Evolutionary conservation across 1,139 yeast species (phyloP), one percentile per base, ranked within the genome.

Genomic region (Diutina rugosa): DNA sequence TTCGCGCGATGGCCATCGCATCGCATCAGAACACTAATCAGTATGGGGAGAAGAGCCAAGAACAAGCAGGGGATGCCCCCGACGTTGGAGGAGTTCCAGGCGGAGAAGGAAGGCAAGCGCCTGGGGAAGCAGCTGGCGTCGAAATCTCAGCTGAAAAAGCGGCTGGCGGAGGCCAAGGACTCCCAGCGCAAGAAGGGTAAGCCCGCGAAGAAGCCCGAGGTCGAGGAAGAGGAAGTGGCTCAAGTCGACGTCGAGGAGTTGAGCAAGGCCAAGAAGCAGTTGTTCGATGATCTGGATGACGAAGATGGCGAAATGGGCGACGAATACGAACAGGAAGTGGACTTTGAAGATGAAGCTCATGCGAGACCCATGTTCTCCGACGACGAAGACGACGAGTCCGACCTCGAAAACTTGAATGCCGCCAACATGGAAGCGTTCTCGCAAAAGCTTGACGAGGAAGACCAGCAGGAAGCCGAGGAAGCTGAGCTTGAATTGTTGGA

Each of bases 1-100:
- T 29, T n/a, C 51, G 29, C 16, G 51, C 51, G 51, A 47, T 21
- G 51, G 30, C 38, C 62, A 60, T 59, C 64, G 57, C 64, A 60
- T 59, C 63, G 61, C 61, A 14, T 29, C 18, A 26, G 28, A 21
- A 21, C 49, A 46, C n/a, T 18, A 14, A 58, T 41, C 47, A 66
- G 58, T 58, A 90, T 90, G 97, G 97, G 97, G 69, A 86, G 96
- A 81, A 85, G 89, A 77, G 87, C 90, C 59, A 88, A 85, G 74
- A 86, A 87, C 67, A 90, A 88, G 77, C 97, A 90, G 73, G 91
- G 89, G 44, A 87, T 80, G 59, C 97, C 97, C 63, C 97, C 97
- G 51, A 67, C 88, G 12, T 76, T 84, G 61, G 98, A 90, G 53
- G 96, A 90, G 65, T 85, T 90, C n/a, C 56, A 59, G 56, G 54